phyloP scores from a whole-genome alignment of 192 early-diverging fungal genomes.

The Phlyctochytrium planicorne region DNA sequence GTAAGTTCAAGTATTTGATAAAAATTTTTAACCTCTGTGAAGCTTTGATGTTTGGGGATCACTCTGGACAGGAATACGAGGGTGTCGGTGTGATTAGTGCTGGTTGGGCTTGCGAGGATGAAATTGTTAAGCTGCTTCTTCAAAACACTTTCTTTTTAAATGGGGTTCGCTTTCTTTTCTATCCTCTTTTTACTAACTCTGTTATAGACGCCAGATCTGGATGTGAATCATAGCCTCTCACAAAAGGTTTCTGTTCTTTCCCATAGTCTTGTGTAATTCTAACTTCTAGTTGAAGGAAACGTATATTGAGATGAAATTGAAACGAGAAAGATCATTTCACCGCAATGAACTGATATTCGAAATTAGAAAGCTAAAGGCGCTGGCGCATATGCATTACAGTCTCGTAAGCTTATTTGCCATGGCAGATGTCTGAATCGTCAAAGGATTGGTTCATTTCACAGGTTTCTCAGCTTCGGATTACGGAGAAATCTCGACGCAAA shows the following conservation, averaged over 20 bases:
- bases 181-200: background rate
- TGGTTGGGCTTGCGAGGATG: conserved; percentile 63
- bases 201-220: conserved; percentile 31
- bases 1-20: conserved; percentile 25
- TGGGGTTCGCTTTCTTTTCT: conserved; percentile 20
- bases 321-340: conserved; percentile 74
- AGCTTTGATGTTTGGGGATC: conserved; percentile 44
- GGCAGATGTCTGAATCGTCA: background rate
- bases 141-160: conserved; percentile 41
- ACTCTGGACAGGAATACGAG: conserved; percentile 34
- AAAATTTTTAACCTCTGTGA: background rate
- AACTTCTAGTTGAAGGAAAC: conserved; percentile 60
- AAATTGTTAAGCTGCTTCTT: conserved; percentile 55
- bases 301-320: conserved; percentile 69
- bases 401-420: conserved; percentile 55
- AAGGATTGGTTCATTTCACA: conserved; percentile 68
- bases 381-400: conserved; percentile 80
- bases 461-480: conserved; percentile 29
- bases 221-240: conserved; percentile 41
- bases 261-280: background rate
- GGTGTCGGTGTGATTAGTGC: conserved; percentile 46
- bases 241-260: conserved; percentile 17
- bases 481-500: conserved; percentile 17
- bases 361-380: conserved; percentile 63
- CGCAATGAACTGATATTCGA: conserved; percentile 85